Conservation (phyloP, 2,329 filamentous ascomycete species). For the Fusarium sp. region DNA sequence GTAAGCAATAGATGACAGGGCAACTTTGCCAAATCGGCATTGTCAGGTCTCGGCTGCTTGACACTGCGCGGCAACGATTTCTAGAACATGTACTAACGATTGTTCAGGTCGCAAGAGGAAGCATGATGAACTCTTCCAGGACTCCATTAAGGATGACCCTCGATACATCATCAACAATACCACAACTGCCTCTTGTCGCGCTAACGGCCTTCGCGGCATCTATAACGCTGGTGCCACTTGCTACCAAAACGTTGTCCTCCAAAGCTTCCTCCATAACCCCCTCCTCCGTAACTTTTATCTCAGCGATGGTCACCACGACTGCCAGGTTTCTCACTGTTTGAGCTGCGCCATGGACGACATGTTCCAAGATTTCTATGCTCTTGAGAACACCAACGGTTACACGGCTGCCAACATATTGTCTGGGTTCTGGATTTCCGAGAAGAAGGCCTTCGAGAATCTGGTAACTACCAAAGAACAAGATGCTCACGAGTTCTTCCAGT, state of each 20-base stretch:
- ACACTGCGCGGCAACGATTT: not conserved
- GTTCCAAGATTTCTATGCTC: constrained; percentile 77
- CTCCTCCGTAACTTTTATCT: constrained; percentile 93
- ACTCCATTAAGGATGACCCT: constrained; percentile 77
- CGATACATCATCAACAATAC: constrained; percentile 84
- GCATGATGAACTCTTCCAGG: constrained; percentile 76
- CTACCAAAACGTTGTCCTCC: constrained; percentile 96
- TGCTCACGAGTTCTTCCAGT: constrained; percentile 97
- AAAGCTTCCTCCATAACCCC: constrained; percentile 93
- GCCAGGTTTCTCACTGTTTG: constrained; percentile 71
- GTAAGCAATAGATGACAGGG: constrained; percentile 55
- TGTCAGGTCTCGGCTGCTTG: not conserved
- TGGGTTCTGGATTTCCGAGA: constrained; percentile 89
- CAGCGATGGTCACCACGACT: constrained; percentile 89
- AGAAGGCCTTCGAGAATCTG: constrained; percentile 77
- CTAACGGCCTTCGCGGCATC: constrained; percentile 88
- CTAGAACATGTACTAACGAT: constrained; percentile 4
- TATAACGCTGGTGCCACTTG: constrained; percentile 99
- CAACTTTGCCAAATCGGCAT: not conserved
- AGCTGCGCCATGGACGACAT: constrained; percentile 80
- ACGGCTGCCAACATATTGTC: constrained; percentile 90
- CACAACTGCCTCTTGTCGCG: constrained; percentile 82
- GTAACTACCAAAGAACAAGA: constrained; percentile 97
- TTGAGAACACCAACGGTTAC: constrained; percentile 88
- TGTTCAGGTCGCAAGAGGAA: constrained; percentile 77